A percentile compares a stretch with the other conserved stretches of the same genome.
These are phyloP conservation scores for Anastatica hierochuntica DNA, from an alignment of 345 rosid species.

Conservation along the genomic window DNA sequence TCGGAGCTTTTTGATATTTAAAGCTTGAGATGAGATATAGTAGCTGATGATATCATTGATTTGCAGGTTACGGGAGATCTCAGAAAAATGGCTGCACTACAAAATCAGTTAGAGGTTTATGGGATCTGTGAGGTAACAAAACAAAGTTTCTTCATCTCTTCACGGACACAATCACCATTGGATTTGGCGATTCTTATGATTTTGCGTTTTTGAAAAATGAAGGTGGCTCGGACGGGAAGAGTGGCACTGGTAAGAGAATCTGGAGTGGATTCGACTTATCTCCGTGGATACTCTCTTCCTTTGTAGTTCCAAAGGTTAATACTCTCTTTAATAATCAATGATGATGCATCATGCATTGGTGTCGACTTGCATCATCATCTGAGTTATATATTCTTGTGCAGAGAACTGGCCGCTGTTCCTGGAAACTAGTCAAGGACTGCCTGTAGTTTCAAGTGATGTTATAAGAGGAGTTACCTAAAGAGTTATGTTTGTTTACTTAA, in stretches of 20 bases:
- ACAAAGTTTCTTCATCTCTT: background rate
- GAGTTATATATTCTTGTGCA: slow-evolving; percentile 12
- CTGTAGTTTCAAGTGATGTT: slow-evolving; percentile 1
- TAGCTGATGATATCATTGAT: slow-evolving; percentile 8
- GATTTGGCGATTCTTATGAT: background rate
- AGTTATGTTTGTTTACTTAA: background rate
- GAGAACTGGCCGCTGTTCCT: slow-evolving; percentile 18
- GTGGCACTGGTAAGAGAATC: slow-evolving; percentile 65
- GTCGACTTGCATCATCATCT: background rate
- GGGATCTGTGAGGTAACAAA: slow-evolving; percentile 61
- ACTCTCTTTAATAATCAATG: background rate
- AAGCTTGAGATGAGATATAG: too few relatives aligned
- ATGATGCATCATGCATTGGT: background rate
- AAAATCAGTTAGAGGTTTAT: slow-evolving; percentile 42
- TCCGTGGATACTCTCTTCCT: slow-evolving; percentile 57
- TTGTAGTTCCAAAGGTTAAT: slow-evolving; percentile 22
- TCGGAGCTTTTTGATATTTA: background rate
- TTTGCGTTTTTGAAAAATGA: slow-evolving; percentile 14
- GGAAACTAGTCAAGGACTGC: slow-evolving; percentile 13
- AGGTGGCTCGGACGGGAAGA: slow-evolving; percentile 76
- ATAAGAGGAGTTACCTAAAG: background rate
- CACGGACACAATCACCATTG: too few relatives aligned
- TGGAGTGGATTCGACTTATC: slow-evolving; percentile 59
- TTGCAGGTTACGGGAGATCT: slow-evolving; percentile 58
- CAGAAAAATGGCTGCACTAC: slow-evolving; percentile 58